Evolutionary conservation across 202 grass and related monocot genomes (phyloP).

Genomic region (Tripidium arundinaceum): DNA sequence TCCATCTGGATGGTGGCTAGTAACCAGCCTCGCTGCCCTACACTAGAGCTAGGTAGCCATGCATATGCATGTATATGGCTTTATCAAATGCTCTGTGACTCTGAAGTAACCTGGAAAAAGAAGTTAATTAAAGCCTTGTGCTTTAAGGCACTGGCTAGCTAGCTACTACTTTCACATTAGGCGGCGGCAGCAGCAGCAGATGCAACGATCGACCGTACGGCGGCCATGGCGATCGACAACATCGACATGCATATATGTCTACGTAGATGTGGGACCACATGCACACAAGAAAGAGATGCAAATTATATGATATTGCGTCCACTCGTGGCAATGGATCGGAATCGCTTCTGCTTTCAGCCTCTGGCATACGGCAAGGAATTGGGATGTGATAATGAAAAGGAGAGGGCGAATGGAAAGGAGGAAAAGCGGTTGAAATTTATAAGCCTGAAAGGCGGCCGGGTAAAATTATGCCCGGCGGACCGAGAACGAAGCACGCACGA

Average conservation of each 20-base stretch:
- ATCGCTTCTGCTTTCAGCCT: constrained; percentile 25
- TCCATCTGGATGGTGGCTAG: constrained; percentile 10
- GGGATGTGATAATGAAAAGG: constrained; percentile 3
- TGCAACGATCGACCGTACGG: constrained; percentile 31
- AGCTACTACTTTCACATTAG: background rate
- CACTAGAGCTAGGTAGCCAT: too few species aligned
- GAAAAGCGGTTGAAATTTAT: too few species aligned
- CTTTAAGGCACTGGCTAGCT: constrained; percentile 16
- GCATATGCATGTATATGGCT: background rate
- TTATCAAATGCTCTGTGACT: constrained; percentile 38
- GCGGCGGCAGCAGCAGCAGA: background rate
- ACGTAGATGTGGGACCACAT: too few species aligned
- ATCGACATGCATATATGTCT: too few species aligned
- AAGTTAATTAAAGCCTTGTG: background rate
- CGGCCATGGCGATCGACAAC: background rate
- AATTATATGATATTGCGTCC: too few species aligned
- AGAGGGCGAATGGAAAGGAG: too few species aligned
- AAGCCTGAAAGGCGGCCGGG: too few species aligned
- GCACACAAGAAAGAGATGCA: too few species aligned
- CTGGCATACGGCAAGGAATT: constrained; percentile 7
- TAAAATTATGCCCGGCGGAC: too few species aligned
- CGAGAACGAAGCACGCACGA: too few species aligned
- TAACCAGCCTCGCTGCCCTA: constrained; percentile 22
- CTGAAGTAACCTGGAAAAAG: constrained; percentile 18
- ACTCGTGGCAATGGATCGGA: constrained; percentile 17